Evolutionary conservation across 1,139 yeast genomes (phyloP).

Genomic region (Dujonia santamariae): DNA sequence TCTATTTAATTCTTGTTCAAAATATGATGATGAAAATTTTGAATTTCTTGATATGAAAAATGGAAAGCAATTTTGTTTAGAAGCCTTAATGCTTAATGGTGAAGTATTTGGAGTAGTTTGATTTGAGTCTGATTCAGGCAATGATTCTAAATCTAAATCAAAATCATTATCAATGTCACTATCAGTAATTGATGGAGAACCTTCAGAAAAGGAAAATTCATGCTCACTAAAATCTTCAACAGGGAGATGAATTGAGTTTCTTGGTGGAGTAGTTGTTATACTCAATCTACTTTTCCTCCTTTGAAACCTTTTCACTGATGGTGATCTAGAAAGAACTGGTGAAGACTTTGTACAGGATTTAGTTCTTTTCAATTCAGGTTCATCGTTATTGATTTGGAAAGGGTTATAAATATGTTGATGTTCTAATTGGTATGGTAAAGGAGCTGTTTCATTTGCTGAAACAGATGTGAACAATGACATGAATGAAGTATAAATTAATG

Average conservation of each 20-base stretch:
- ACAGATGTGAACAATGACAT: no score
- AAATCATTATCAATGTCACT: constrained; percentile 8
- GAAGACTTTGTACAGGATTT: constrained; percentile 4
- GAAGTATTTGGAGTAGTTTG: constrained; percentile 28
- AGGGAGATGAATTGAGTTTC: neutral
- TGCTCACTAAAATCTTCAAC: constrained; percentile 7
- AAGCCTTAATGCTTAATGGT: no score
- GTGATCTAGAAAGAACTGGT: constrained; percentile 5
- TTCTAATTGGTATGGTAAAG: neutral
- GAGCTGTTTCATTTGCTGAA: constrained; percentile 1
- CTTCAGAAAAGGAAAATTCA: constrained; percentile 5
- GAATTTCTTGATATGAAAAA: constrained; percentile 1
- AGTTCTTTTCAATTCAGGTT: constrained; percentile 3
- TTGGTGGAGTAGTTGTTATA: constrained; percentile 1
- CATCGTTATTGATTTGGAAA: neutral
- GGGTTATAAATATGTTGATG: neutral
- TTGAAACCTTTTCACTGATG: constrained; percentile 6
- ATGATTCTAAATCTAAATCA: constrained; percentile 34
- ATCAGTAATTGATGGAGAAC: constrained; percentile 1
- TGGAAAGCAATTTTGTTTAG: constrained; percentile 2
- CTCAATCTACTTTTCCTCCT: constrained; percentile 4
- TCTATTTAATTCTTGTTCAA: neutral
- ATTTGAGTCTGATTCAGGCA: constrained; percentile 38
- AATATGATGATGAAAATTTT: constrained; percentile 1
- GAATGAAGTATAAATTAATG: no score